A percentile compares a stretch with the other conserved stretches of the same genome.
These are phyloP conservation scores for Nothophytophthora sp. DNA, from an alignment of 352 stramenopile genomes.

Conservation along the genomic window DNA sequence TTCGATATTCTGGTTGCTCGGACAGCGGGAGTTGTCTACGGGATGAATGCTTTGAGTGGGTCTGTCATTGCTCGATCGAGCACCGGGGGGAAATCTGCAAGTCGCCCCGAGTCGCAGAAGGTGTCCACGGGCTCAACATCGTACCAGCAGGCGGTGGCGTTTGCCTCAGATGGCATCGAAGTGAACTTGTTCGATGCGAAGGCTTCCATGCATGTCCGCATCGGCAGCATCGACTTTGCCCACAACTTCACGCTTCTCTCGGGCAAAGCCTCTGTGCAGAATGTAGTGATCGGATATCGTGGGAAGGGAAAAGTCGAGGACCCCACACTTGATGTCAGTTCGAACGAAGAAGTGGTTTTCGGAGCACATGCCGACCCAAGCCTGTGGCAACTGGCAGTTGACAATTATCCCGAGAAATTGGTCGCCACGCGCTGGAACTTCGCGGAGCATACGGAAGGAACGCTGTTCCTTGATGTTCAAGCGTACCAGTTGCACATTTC, in stretches of 20 bases:
- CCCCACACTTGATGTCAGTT: slow-evolving; percentile 1
- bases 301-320: background rate
- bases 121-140: background rate
- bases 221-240: slow-evolving; percentile 41
- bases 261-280: slow-evolving; percentile 60
- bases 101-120: slow-evolving; percentile 1
- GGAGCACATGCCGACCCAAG: slow-evolving; percentile 63
- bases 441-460: slow-evolving; percentile 30
- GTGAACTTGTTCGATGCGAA: slow-evolving; percentile 27
- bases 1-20: slow-evolving; percentile 26
- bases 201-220: slow-evolving; percentile 57
- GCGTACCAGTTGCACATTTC: slow-evolving; percentile 71
- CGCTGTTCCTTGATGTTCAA: slow-evolving; percentile 72
- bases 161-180: slow-evolving; percentile 64
- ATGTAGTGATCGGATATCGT: slow-evolving; percentile 55
- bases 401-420: slow-evolving; percentile 75
- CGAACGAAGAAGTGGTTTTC: slow-evolving; percentile 67
- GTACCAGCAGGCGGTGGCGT: slow-evolving; percentile 24
- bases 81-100: slow-evolving; percentile 5
- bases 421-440: slow-evolving; percentile 60
- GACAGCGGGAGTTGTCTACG: slow-evolving; percentile 10
- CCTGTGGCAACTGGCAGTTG: slow-evolving; percentile 68
- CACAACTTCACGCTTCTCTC: slow-evolving; percentile 24
- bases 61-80: slow-evolving; percentile 4
- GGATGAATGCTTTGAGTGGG: slow-evolving; percentile 8